Conservation (phyloP, 78 protist genomes). For the Mantamonas sphyraenae region DNA sequence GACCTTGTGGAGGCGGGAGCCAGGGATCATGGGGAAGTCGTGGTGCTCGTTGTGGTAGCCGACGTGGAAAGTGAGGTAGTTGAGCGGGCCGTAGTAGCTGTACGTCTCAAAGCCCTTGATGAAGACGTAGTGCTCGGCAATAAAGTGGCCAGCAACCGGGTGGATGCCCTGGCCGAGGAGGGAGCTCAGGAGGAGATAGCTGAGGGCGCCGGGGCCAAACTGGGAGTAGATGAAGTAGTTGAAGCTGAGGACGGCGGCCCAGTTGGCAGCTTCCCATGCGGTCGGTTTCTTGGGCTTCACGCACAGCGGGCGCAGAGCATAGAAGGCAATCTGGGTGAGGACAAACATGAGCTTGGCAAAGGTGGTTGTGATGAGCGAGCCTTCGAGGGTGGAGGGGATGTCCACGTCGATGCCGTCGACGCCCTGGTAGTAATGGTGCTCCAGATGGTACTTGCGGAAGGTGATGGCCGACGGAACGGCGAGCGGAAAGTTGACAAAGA, state of each 20-base stretch:
- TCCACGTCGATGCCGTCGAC: conserved; percentile 63
- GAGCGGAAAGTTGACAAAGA: conserved; percentile 63
- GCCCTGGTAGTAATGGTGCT: conserved; percentile 57
- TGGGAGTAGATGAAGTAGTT: conserved; percentile 6
- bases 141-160: conserved; percentile 79
- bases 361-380: conserved; percentile 16
- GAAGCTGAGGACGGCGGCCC: conserved; percentile 22
- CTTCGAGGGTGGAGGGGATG: conserved; percentile 59
- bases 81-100: conserved; percentile 76
- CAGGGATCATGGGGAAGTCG: conserved; percentile 80
- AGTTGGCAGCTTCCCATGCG: conserved; percentile 33
- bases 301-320: conserved; percentile 68
- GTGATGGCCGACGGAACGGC: conserved; percentile 51
- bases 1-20: conserved; percentile 21
- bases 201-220: conserved; percentile 42
- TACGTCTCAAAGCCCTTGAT: conserved; percentile 71
- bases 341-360: conserved; percentile 45
- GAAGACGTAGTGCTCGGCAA: conserved; percentile 75
- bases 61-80: conserved; percentile 64
- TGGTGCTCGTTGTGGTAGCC: conserved; percentile 93
- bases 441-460: conserved; percentile 67
- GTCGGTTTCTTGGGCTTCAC: conserved; percentile 29
- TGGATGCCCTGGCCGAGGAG: conserved; percentile 63
- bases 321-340: conserved; percentile 43
- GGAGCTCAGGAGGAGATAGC: conserved; percentile 31